Conservation (phyloP, 2,329 filamentous ascomycete genomes). For the Neurospora sp. region DNA sequence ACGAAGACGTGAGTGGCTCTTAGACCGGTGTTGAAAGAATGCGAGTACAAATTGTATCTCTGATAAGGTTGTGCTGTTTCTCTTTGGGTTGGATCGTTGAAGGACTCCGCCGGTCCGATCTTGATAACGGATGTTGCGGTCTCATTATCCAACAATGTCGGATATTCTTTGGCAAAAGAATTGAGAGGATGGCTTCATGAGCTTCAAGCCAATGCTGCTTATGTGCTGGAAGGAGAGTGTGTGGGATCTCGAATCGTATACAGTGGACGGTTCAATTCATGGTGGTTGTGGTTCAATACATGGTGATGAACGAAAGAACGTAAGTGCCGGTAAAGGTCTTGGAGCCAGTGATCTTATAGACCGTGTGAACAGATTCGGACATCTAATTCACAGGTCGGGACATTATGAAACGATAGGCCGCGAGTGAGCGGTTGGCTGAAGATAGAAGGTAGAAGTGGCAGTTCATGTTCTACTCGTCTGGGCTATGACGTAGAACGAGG, state of each 20-base stretch:
- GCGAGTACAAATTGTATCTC: neutral
- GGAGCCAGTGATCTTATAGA: neutral
- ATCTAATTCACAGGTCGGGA: neutral
- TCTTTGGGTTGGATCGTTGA: neutral
- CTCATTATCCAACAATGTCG: neutral
- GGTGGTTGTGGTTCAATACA: neutral
- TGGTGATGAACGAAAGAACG: neutral
- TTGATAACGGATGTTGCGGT: neutral
- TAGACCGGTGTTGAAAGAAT: neutral
- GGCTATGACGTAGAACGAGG: slow-evolving; percentile 33
- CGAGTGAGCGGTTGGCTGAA: neutral
- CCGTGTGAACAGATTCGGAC: neutral
- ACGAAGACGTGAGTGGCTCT: neutral
- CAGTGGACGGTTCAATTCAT: neutral
- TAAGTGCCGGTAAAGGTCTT: neutral
- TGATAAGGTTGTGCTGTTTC: neutral
- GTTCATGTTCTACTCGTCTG: neutral
- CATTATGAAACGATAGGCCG: neutral
- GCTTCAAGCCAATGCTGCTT: neutral
- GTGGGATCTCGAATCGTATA: neutral
- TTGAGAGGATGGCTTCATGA: neutral
- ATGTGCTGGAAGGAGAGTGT: neutral
- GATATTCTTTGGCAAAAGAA: neutral
- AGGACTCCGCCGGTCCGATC: neutral
- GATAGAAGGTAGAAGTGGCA: neutral